Evolutionary conservation across 805 yeast species (phyloP).

Genomic region (Ogataea corticis): DNA sequence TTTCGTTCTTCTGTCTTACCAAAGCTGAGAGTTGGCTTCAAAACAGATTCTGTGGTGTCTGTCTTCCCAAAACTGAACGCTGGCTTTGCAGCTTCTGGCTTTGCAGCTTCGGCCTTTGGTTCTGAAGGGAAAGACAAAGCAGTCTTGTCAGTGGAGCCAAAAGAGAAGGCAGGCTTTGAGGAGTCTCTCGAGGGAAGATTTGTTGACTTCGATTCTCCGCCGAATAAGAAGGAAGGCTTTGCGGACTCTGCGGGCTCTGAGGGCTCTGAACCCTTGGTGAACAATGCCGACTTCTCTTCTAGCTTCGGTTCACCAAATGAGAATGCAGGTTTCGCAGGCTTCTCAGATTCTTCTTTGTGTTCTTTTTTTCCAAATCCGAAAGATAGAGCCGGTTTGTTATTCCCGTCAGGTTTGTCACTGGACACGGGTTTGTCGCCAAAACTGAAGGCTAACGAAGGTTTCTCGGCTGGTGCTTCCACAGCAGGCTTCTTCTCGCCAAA

Average conservation of each 20-base stretch:
- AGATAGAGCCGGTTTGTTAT: too few relatives aligned
- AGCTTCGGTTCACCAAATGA: slow-evolving; percentile 10
- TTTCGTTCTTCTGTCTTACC: too few relatives aligned
- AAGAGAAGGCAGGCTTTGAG: not conserved
- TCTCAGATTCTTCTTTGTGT: not conserved
- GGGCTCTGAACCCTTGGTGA: too few relatives aligned
- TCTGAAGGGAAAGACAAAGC: not conserved
- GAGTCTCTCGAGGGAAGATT: too few relatives aligned
- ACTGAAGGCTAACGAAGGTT: not conserved
- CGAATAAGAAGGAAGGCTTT: not conserved
- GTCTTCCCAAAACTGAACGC: not conserved
- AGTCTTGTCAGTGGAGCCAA: not conserved
- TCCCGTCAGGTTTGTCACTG: too few relatives aligned
- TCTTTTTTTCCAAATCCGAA: not conserved
- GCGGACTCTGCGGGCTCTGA: not conserved
- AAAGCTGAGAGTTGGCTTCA: too few relatives aligned
- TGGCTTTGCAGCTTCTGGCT: not conserved
- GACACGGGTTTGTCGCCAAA: too few relatives aligned
- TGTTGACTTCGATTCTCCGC: too few relatives aligned
- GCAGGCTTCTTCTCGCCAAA: not conserved
- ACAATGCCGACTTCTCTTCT: too few relatives aligned
- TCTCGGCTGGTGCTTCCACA: not conserved
- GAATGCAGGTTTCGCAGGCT: slow-evolving; percentile 10
- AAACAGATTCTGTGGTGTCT: too few relatives aligned
- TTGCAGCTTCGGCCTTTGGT: not conserved